Conservation (phyloP, 2,329 filamentous ascomycete genomes). For the Exophiala calicioides region DNA sequence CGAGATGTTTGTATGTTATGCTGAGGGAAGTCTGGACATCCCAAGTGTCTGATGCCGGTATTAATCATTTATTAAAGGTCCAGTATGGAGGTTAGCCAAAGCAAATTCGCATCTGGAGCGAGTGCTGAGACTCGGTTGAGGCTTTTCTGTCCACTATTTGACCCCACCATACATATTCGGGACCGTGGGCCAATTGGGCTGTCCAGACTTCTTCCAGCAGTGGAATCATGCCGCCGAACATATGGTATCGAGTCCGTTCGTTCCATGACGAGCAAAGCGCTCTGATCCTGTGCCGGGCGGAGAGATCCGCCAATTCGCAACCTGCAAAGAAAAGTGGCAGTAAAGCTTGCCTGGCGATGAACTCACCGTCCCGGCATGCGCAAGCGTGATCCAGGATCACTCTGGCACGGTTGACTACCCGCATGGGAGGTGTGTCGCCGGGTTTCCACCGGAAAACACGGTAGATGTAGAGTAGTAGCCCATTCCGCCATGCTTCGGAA, state of each 20-base stretch:
- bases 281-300: slow-evolving; percentile 3
- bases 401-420: slow-evolving; percentile 4
- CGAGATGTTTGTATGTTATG: too few species aligned
- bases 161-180: slow-evolving; percentile 12
- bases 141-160: slow-evolving; percentile 19
- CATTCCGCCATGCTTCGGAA: slow-evolving; percentile 15
- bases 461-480: slow-evolving; percentile 17
- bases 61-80: too few species aligned
- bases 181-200: slow-evolving; percentile 3
- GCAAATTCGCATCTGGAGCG: too few species aligned
- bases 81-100: too few species aligned
- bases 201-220: slow-evolving; percentile 20
- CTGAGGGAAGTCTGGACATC: too few species aligned
- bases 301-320: slow-evolving; percentile 9
- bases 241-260: slow-evolving; percentile 16
- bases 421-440: background rate
- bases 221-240: slow-evolving; percentile 16
- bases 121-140: too few species aligned
- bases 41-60: too few species aligned
- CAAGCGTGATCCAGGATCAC: slow-evolving; percentile 14
- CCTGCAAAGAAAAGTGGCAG: slow-evolving; percentile 19
- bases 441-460: slow-evolving; percentile 13
- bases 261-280: slow-evolving; percentile 11
- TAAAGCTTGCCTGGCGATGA: slow-evolving; percentile 9
- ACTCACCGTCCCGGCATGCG: slow-evolving; percentile 1